Evolutionary conservation across 495 filamentous ascomycete species (phyloP), one percentile per base, ranked within the genome.

Genomic region (Podospora pseudopauciseta): DNA sequence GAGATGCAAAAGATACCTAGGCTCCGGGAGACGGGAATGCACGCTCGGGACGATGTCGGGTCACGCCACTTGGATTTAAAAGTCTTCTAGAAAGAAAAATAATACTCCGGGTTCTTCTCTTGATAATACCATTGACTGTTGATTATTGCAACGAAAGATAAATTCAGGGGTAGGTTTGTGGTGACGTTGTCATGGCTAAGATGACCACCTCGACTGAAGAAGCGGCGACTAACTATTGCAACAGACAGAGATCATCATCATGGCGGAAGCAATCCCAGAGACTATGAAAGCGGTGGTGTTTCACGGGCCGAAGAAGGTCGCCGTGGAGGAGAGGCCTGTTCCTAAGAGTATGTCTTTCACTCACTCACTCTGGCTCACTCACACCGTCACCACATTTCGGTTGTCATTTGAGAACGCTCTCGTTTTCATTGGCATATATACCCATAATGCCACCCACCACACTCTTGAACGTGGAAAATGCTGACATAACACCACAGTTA

Each of bases 271-370:
- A 60, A 60, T 71, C n/a, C 68, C 68, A 19, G 66, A 70, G 39
- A 84, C 80, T 2, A 91, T 91, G 89, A 88, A 87, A 74, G 89
- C 90, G 19, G 87, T 92, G 26, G 84, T 91, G 64, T 91, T 92
- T 79, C 85, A 89, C 61, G 89, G 87, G 1, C 88, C 83, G 63
- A 73, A 82, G 67, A 83, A 88, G 73, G 84, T 90, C 63, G 84
- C 80, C 5, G 73, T 92, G 56, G 86, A 91, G 77, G 84, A 91
- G 68, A 80, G 88, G 58, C 88, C 88, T 5, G 82, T 89, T 39
- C 89, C 90, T 5, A 80, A 81, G 68, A 78, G 82, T 80, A 70
- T 71, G 79, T 68, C 34, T 20, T 16, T 63, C n/a, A 58, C 19
- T 79, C 55, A 58, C 55, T 20, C 6, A 9, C 54, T 60, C 34